Evolutionary conservation across 305 asterid species (phyloP).

Genomic region (Solanum hybrid): DNA sequence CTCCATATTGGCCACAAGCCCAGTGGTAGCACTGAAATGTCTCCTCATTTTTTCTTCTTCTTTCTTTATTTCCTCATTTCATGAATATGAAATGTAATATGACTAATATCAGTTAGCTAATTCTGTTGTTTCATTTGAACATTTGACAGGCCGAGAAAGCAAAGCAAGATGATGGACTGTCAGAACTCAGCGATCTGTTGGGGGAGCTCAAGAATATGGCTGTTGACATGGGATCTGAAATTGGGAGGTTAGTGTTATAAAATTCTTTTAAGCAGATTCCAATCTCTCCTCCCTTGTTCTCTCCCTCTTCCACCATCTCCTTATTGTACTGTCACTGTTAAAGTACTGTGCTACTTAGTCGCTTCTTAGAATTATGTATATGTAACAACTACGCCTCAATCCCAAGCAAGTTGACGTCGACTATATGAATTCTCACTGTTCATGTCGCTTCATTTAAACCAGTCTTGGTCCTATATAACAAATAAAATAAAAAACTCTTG

Average conservation of each 20-base stretch:
- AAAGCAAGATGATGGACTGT: slow-evolving; percentile 82
- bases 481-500: not conserved
- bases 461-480: not conserved
- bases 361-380: not conserved
- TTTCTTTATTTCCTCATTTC: not conserved
- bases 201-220: slow-evolving; percentile 93
- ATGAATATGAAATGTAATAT: not conserved
- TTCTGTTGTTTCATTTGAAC: not conserved
- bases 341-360: not conserved
- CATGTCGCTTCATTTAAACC: not conserved
- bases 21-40: no score
- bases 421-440: not conserved
- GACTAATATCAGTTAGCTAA: not conserved
- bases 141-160: slow-evolving; percentile 7
- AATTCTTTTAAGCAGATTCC: not conserved
- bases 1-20: no score
- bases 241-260: slow-evolving; percentile 44
- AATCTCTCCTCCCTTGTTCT: not conserved
- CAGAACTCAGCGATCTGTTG: slow-evolving; percentile 61
- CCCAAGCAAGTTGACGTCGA: not conserved
- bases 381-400: not conserved
- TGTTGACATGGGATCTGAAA: slow-evolving; percentile 87
- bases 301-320: not conserved
- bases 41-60: no score
- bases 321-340: not conserved